Evolutionary conservation across 306 rosid genomes (phyloP), one percentile per base, ranked within the genome.

Genomic region (Biancaea sappan): DNA sequence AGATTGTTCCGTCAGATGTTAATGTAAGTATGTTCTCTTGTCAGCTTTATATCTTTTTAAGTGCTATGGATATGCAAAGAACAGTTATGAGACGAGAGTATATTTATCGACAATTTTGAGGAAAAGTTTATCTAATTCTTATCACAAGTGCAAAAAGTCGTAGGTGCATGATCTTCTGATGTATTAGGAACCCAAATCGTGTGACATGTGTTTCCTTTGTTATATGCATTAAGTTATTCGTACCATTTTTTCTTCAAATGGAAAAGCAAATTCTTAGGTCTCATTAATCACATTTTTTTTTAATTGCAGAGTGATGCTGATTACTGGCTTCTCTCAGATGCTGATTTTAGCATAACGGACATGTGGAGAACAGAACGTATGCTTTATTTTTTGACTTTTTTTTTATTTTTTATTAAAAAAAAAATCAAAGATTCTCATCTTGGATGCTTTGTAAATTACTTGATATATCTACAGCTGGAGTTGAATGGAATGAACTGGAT

Each of bases 311-410:
- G 88, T 58, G 93, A 91, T 68, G 92, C 97, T 37, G 98, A 94
- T 81, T 94, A 91, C 88, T 94, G 97, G 98, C 97, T 94, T 69
- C 85, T 91, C 75, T 89, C 98, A 14, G 94, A 91, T 63, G 93
- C 92, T 34, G 90, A 82, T 75, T 88, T 91, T 77, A 90, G 97
- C 82, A 90, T 90, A 76, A 94, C 98, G 34, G 97, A 91, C 80
- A 91, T 94, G 84, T 94, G 97, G 97, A 90, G 91, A 84, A 80
- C 95, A 60, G 98, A 90, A 64, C 67, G 97, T 94, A 94, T 85
- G 31, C 29, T 35, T 31, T 29, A n/a, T 62, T 37, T 18, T 21
- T 25, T 8, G 13, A 47, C 9, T 47, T 47, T 25, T 19, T 35
- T 40, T 72, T 50, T 48, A 43, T 62, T 41, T 66, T 41, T 11